phyloP scores from a whole-genome alignment of 1,284 basidiomycete species.

The Papiliotrema terrestris region DNA sequence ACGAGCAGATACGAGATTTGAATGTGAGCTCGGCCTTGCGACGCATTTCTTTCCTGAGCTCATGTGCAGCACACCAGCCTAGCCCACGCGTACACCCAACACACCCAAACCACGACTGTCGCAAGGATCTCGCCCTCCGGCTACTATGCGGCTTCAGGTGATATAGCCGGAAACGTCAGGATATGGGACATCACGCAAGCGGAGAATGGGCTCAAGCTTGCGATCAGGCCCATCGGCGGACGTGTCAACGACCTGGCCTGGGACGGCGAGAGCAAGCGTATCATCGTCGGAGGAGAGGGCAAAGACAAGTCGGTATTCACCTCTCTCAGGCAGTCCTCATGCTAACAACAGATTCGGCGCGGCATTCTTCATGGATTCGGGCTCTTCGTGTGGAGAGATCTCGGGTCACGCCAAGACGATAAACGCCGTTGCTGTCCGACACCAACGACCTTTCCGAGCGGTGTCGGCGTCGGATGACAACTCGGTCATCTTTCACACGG shows the following conservation, averaged over 20 bases:
- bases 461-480: constrained; percentile 82
- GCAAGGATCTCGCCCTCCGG: constrained; percentile 91
- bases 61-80: constrained; percentile 29
- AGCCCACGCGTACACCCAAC: constrained; percentile 54
- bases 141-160: constrained; percentile 90
- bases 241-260: constrained; percentile 89
- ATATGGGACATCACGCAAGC: constrained; percentile 92
- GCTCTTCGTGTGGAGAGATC: constrained; percentile 89
- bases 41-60: not conserved
- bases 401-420: constrained; percentile 87
- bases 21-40: constrained; percentile 47
- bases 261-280: constrained; percentile 94
- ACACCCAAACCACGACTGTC: constrained; percentile 79
- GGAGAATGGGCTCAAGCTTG: constrained; percentile 79
- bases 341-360: constrained; percentile 65
- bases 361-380: constrained; percentile 82
- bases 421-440: constrained; percentile 86
- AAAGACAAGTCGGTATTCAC: constrained; percentile 68
- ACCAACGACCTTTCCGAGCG: constrained; percentile 86
- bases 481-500: constrained; percentile 70
- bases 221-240: constrained; percentile 77
- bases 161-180: constrained; percentile 73
- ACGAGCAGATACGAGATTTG: constrained; percentile 59
- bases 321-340: not conserved
- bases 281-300: constrained; percentile 95